A percentile compares a stretch with the other conserved stretches of the same genome.
These are phyloP conservation scores for Colletotrichum sp. DNA, from an alignment of 2,329 filamentous ascomycete species.

Conservation along the genomic window DNA sequence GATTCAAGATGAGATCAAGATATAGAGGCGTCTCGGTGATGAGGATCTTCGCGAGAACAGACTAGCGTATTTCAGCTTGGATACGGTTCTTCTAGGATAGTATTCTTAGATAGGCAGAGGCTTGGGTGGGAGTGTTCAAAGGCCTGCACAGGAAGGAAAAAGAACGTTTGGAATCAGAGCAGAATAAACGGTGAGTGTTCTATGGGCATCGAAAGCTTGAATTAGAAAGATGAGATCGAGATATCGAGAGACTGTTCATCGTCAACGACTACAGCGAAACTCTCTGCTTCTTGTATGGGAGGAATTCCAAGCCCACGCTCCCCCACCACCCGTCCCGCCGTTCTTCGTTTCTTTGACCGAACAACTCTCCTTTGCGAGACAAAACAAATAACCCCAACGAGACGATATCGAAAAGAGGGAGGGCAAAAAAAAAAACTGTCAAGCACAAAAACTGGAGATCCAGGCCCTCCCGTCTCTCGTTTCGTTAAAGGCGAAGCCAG, in stretches of 20 bases:
- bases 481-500: not conserved
- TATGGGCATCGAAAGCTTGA: not conserved
- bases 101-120: not conserved
- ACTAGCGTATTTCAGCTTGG: slow-evolving; percentile 13
- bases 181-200: not conserved
- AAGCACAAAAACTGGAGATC: not conserved
- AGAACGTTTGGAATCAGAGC: not conserved
- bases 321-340: not conserved
- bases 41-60: slow-evolving; percentile 9
- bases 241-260: not conserved
- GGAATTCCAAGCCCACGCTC: not conserved
- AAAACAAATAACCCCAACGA: slow-evolving; percentile 8
- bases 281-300: not conserved
- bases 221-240: not conserved
- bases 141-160: slow-evolving; percentile 9
- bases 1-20: not conserved
- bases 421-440: not conserved
- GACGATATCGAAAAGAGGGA: not conserved
- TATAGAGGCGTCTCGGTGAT: not conserved
- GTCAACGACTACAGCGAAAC: not conserved
- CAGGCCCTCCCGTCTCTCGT: not conserved
- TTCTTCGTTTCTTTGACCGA: slow-evolving; percentile 3
- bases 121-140: not conserved
- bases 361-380: not conserved
- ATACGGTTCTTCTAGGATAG: not conserved